A percentile compares a stretch with the other conserved stretches of the same genome.
Evolutionary conservation across 495 filamentous ascomycete genomes (phyloP).

Genomic region (Trichocladium antarcticum): DNA sequence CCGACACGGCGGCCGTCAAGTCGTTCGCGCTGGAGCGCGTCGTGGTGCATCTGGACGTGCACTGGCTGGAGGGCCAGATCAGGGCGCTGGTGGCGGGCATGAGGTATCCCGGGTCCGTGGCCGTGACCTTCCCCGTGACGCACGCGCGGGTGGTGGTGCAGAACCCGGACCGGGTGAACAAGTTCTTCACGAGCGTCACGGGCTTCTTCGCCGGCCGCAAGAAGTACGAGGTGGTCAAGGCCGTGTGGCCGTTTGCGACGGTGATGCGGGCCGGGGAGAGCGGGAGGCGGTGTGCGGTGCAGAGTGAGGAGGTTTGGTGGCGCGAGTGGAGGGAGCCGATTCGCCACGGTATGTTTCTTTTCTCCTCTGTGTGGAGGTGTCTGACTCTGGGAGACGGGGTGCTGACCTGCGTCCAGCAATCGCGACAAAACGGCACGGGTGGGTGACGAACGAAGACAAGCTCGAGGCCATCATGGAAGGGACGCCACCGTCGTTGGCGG

Average conservation of each 20-base stretch:
- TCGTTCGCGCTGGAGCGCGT: conserved; percentile 39
- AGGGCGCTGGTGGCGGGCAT: conserved; percentile 36
- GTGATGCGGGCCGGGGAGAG: conserved; percentile 28
- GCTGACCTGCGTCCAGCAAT: too few relatives aligned
- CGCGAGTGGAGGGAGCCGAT: conserved; percentile 39
- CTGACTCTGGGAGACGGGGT: conserved; percentile 5
- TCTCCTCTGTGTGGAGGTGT: background rate
- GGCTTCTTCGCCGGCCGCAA: conserved; percentile 35
- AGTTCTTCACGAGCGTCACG: conserved; percentile 35
- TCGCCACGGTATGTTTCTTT: conserved; percentile 22
- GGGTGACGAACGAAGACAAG: conserved; percentile 43
- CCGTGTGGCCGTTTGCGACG: conserved; percentile 40
- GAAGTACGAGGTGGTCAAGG: conserved; percentile 40
- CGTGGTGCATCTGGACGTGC: conserved; percentile 41
- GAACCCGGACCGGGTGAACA: conserved; percentile 37
- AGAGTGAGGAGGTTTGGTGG: conserved; percentile 46
- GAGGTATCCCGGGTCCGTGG: conserved; percentile 39
- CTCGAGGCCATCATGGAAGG: conserved; percentile 40
- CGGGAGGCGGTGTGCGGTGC: conserved; percentile 33
- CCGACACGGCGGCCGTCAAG: conserved; percentile 37
- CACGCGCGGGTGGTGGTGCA: conserved; percentile 39
- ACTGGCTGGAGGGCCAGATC: conserved; percentile 43
- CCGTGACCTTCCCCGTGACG: conserved; percentile 41
- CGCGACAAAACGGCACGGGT: conserved; percentile 34
- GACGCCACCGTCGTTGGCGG: conserved; percentile 19